Base-by-base conservation (phyloP, 2,329 filamentous ascomycete species). In the Fusarium devonianum region DNA sequence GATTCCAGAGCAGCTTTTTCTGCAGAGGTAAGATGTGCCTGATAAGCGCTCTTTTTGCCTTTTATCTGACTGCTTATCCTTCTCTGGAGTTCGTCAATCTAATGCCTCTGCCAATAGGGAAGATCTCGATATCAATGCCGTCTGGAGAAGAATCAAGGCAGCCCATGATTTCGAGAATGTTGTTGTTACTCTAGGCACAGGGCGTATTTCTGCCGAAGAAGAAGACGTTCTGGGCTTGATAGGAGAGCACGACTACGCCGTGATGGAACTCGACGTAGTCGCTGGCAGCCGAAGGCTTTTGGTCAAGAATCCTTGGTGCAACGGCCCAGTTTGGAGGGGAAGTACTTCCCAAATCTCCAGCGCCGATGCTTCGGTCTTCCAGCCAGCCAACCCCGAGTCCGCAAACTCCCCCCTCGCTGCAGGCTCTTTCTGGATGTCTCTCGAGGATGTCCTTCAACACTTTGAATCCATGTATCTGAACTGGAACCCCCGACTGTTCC, bases 401-500 rank as follows among this genome's bases (percentile, higher is more conserved):
- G 13, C 23, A 11, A 23, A 10, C 4, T 25, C 34, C 11, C 35
- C 32, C 2, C 67, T 70, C 7, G 55, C 64, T 46, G 69, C 88
- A 1, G 91, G 92, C n/a, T 90, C 88, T 1, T 95, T 96, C 67
- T 97, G 94, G 93, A 95, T 97, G 73, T 85, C 87, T 17, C 84
- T 94, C 19, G 89, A 96, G 61, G 89, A 92, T 58, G 85, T 97
- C 4, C 82, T 90, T 25, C 92, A 96, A 65, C 87, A 96, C 67
- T 99, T 97, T 57, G 92, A 97, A 69, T 96, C 92, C 13, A 84
- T 99, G 60, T 99, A 97, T 70, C 78, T 99, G 44, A 99, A 97
- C 72, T 99, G 94, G 94, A 97, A 96, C 59, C 92, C 94, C 0
- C 81, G 82, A 1, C 77, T 96, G 1, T 99, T 99, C 72, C 77